phyloP scores from a whole-genome alignment of 2,329 filamentous ascomycete species.

The Akanthomyces dipterigenus region DNA sequence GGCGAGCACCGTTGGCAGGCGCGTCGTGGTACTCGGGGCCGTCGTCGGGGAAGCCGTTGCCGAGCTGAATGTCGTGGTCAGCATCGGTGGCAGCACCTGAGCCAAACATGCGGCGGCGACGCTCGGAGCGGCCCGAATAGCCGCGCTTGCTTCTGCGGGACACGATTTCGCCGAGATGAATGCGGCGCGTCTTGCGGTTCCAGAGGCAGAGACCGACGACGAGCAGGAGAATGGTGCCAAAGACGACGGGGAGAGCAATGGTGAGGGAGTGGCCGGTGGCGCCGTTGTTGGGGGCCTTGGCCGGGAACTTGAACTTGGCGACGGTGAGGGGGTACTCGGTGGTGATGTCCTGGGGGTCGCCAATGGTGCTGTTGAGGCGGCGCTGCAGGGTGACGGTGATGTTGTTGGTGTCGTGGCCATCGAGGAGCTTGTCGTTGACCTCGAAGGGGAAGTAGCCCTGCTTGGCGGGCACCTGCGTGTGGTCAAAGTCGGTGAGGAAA shows the following conservation, averaged over 20 bases:
- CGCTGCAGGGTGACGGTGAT: slow-evolving; percentile 41
- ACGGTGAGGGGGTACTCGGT: slow-evolving; percentile 34
- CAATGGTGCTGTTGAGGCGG: slow-evolving; percentile 24
- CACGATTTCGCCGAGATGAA: slow-evolving; percentile 47
- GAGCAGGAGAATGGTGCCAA: slow-evolving; percentile 41
- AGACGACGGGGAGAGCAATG: slow-evolving; percentile 46
- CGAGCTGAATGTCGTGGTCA: slow-evolving; percentile 37
- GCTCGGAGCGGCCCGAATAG: slow-evolving; percentile 35
- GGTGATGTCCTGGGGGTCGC: slow-evolving; percentile 28
- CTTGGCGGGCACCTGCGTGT: slow-evolving; percentile 26
- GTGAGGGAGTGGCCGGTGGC: slow-evolving; percentile 37
- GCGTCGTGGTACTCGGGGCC: slow-evolving; percentile 27
- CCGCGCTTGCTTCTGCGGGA: slow-evolving; percentile 34
- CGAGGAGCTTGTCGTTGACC: slow-evolving; percentile 32
- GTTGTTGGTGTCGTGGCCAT: slow-evolving; percentile 34
- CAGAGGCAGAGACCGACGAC: slow-evolving; percentile 51
- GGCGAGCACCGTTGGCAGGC: slow-evolving; percentile 16
- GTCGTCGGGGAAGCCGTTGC: slow-evolving; percentile 22
- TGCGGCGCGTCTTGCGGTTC: slow-evolving; percentile 44
- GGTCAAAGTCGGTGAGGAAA: slow-evolving; percentile 28
- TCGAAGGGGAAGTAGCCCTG: slow-evolving; percentile 44
- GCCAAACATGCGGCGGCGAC: slow-evolving; percentile 30
- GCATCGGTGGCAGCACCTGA: slow-evolving; percentile 26
- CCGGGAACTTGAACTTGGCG: slow-evolving; percentile 27
- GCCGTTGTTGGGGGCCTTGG: slow-evolving; percentile 26